Base-by-base conservation (phyloP, 805 yeast genomes). In the Sugiyamaella smithiae region DNA sequence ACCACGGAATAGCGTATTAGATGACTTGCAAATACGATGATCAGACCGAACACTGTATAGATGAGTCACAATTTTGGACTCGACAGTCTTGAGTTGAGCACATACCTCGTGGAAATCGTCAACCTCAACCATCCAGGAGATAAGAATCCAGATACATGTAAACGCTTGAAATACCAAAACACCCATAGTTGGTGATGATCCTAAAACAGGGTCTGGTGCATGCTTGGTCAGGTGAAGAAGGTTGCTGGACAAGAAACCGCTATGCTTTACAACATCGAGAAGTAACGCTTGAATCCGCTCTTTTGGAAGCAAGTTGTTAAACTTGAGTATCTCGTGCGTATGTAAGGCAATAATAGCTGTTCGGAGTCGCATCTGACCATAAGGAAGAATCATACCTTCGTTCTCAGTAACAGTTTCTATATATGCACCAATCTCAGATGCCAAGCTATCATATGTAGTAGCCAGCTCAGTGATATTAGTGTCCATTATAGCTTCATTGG, bases 141-240 rank as follows among this genome's bases (percentile, higher is more conserved):
- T 35, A 16, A 35, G 20, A 14, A 45, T 45, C 43, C 48, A 45
- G 26, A 45, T 22, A 17, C 48, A 45, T 17, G 48, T 45, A 6
- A 45, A 17, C 8, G 41, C 43, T 33, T 45, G 48, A 42, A 45
- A 45, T 14, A 45, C 31, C 19, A n/a, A 17, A 2, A 45, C 48
- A n/a, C 35, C 48, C 31, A 45, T 16, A 6, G 31, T 22, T 4
- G 25, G 48, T 9, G 37, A 14, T 4, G 48, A 45, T n/a, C 48
- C 48, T 3, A 43, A 16, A 3, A 24, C 19, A 31, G 46, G 46
- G 19, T 25, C 23, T 3, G 38, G 38, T 5, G 22, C 38, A 35
- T 35, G 38, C 7, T 16, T 14, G 3, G 38, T 12, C 19, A 35
- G 38, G 16, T 35, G 9, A 4, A 16, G 7, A 16, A 35, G 20